Conservation (phyloP, 495 filamentous ascomycete species). For the Xylaria venustula region DNA sequence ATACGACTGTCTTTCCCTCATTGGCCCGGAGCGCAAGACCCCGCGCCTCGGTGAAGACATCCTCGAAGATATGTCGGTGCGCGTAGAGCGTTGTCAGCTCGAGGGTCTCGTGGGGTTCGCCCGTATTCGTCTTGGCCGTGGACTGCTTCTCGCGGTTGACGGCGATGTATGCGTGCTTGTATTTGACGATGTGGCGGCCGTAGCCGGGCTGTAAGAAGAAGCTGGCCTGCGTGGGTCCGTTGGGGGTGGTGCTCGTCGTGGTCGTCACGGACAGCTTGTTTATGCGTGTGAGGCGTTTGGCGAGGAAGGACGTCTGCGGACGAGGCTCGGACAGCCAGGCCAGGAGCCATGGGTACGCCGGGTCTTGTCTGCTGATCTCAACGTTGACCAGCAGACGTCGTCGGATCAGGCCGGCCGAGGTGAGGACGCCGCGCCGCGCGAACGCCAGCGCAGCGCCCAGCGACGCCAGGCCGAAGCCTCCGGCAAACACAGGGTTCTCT, state of each 20-base stretch:
- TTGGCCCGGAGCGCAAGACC: constrained; percentile 68
- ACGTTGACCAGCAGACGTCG: constrained; percentile 89
- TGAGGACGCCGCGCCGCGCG: constrained; percentile 68
- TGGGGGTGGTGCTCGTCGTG: constrained; percentile 58
- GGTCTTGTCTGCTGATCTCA: constrained; percentile 90
- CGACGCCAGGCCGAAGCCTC: constrained; percentile 79
- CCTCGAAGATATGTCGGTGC: constrained; percentile 79
- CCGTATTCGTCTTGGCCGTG: constrained; percentile 67
- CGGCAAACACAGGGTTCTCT: constrained; percentile 57
- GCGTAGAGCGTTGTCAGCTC: constrained; percentile 89
- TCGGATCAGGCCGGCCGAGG: constrained; percentile 68
- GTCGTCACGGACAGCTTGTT: constrained; percentile 50
- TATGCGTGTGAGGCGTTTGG: constrained; percentile 47
- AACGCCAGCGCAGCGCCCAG: constrained; percentile 75
- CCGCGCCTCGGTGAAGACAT: constrained; percentile 83
- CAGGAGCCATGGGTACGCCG: constrained; percentile 91
- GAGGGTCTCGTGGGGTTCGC: constrained; percentile 90
- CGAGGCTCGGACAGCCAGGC: constrained; percentile 90
- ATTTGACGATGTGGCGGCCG: constrained; percentile 81
- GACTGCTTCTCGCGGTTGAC: constrained; percentile 81
- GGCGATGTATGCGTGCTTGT: constrained; percentile 75
- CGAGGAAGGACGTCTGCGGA: constrained; percentile 43
- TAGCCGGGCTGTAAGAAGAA: constrained; percentile 90
- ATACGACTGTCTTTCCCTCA: constrained; percentile 94
- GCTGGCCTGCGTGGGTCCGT: constrained; percentile 67